These are phyloP conservation scores for Diplodia corticola DNA, from an alignment of 2,329 filamentous ascomycete species.

Conservation along the genomic window DNA sequence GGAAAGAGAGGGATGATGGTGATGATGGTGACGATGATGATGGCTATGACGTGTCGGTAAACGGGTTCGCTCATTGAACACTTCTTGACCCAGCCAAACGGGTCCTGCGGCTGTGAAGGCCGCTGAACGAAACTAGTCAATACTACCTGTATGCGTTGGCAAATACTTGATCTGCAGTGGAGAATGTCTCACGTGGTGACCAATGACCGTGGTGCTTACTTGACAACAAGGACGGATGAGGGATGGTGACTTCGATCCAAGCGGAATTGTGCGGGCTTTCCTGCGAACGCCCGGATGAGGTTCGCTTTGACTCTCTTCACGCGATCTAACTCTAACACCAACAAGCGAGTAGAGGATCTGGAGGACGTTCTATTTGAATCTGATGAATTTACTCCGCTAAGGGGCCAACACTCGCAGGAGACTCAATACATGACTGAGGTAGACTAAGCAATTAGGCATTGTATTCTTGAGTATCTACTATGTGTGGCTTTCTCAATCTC, in stretches of 20 bases:
- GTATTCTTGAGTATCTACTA: too few relatives aligned
- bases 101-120: background rate
- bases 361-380: background rate
- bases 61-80: background rate
- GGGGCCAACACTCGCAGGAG: too few relatives aligned
- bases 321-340: background rate
- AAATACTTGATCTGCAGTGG: background rate
- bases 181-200: background rate
- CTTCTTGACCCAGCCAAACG: background rate
- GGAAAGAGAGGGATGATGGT: background rate
- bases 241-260: constrained; percentile 52
- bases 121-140: background rate
- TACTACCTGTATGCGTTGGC: background rate
- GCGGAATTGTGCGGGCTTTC: constrained; percentile 23
- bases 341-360: background rate
- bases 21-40: background rate
- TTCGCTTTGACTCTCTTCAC: constrained; percentile 25
- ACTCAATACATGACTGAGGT: too few relatives aligned
- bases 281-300: constrained; percentile 26
- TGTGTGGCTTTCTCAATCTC: too few relatives aligned
- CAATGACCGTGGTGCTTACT: background rate
- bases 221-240: constrained; percentile 47
- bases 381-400: too few relatives aligned
- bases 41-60: background rate
- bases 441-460: too few relatives aligned